Evolutionary conservation across 345 rosid genomes (phyloP), one percentile per base, ranked within the genome.

Genomic region (Conringia planisiliqua): DNA sequence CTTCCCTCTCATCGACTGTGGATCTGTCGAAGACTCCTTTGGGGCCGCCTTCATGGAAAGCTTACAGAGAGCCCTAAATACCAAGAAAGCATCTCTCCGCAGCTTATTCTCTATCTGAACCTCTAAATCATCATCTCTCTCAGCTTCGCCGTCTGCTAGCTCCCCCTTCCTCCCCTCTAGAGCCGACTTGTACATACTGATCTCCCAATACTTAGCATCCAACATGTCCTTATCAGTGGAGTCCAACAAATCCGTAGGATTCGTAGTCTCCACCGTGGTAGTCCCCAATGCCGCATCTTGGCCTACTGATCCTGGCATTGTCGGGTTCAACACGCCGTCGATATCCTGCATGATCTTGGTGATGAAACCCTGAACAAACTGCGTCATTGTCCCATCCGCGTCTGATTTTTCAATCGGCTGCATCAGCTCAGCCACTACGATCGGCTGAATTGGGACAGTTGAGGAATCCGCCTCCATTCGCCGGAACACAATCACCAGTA

Each of bases 181-280:
- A 1, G 99, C 99, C 2, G 97, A 88, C 85, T 95, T 92, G 29
- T 95, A 95, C 97, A 95, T 90, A 78, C 99, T 95, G 62, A 95
- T 95, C 90, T 95, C 99, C 99, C 99, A 95, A 77, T 95, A 95
- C 82, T 95, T 95, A 3, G 99, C 99, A 62, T 95, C 99, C 82
- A 95, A 73, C 97, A 92, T 92, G 50, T 92, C 97, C 86, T 90
- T 92, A 78, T 90, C 97, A 6, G 85, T 86, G 18, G 92, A 88
- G 68, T 88, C 92, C 71, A 88, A 71, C 83, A 88, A 83, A 71
- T 88, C 92, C 7, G 92, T 79, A 0, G 90, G 90, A 78, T 88
- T 88, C 2, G 90, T 88, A 24, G 88, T 83, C 72, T 85, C 90
- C 65, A 88, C 92, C 7, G 86, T 76, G 16, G 88, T 83, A 56